Evolutionary conservation across 2,329 filamentous ascomycete species (phyloP).

Genomic region (Penicillium palitans): DNA sequence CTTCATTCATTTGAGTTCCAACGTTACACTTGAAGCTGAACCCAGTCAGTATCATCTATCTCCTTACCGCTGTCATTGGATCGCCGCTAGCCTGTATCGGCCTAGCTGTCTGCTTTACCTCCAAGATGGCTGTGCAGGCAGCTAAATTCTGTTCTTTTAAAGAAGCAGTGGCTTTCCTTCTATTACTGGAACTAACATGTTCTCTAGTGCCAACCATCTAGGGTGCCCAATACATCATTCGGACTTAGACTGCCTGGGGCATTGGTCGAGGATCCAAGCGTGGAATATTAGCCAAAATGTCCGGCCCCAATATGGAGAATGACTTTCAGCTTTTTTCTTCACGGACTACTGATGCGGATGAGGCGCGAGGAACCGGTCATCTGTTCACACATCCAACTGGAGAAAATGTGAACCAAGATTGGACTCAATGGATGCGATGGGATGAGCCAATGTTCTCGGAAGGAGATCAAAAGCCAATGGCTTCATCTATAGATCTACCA

Average conservation of each 20-base stretch:
- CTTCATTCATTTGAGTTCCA: not conserved
- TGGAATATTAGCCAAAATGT: slow-evolving; percentile 24
- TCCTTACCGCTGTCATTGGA: not conserved
- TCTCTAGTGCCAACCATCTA: slow-evolving; percentile 10
- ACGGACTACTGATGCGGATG: slow-evolving; percentile 21
- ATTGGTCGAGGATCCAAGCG: slow-evolving; percentile 11
- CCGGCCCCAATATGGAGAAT: slow-evolving; percentile 29
- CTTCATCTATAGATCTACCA: slow-evolving; percentile 25
- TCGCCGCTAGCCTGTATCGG: slow-evolving; percentile 5
- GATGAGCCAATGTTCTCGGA: slow-evolving; percentile 40
- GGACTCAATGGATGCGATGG: slow-evolving; percentile 50
- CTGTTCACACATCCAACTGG: slow-evolving; percentile 21
- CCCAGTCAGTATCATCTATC: slow-evolving; percentile 14
- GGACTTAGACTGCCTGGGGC: slow-evolving; percentile 1
- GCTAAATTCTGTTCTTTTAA: not conserved
- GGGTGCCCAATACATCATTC: not conserved
- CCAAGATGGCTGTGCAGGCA: slow-evolving; percentile 4
- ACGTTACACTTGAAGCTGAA: not conserved
- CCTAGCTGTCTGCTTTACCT: not conserved
- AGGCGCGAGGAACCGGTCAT: slow-evolving; percentile 14
- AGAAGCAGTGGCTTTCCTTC: not conserved
- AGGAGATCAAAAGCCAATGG: slow-evolving; percentile 27
- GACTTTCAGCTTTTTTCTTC: slow-evolving; percentile 40
- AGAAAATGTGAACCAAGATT: slow-evolving; percentile 40
- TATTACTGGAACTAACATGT: slow-evolving; percentile 1